These are phyloP conservation scores for Cymodocea nodosa DNA, from an alignment of 116 monocot genomes.

Conservation along the genomic window DNA sequence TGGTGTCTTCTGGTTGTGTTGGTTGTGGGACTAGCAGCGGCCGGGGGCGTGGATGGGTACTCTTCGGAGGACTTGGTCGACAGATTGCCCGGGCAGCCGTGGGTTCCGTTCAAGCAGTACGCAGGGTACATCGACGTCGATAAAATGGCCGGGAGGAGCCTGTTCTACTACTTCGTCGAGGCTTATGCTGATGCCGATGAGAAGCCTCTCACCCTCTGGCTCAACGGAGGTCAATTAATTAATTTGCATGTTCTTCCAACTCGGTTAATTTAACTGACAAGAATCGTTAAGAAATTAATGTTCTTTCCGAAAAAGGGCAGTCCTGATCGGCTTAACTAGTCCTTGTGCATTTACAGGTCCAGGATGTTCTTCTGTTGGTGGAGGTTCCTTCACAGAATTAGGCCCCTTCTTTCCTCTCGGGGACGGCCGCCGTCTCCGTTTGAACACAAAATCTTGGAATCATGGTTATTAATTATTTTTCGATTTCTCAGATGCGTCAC, in stretches of 20 bases:
- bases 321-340: too few species aligned
- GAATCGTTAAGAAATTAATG: too few species aligned
- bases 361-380: constrained; percentile 86
- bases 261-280: too few species aligned
- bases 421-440: constrained; percentile 60
- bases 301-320: too few species aligned
- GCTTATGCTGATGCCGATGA: constrained; percentile 32
- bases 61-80: constrained; percentile 39
- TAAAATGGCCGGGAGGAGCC: constrained; percentile 38
- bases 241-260: too few species aligned
- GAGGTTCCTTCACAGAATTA: constrained; percentile 82
- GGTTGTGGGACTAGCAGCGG: background rate
- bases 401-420: constrained; percentile 81
- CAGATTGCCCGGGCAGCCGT: constrained; percentile 44
- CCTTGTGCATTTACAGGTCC: constrained; percentile 46
- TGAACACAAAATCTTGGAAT: constrained; percentile 76
- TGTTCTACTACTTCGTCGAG: constrained; percentile 71
- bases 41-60: constrained; percentile 9
- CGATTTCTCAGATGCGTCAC: too few species aligned
- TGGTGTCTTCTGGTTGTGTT: background rate
- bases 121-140: constrained; percentile 67
- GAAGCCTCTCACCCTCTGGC: constrained; percentile 68
- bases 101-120: constrained; percentile 48
- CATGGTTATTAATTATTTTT: constrained; percentile 32
- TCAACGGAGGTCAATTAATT: constrained; percentile 75